phyloP scores from a whole-genome alignment of 164 flowering plant species.

The Sedum album region DNA sequence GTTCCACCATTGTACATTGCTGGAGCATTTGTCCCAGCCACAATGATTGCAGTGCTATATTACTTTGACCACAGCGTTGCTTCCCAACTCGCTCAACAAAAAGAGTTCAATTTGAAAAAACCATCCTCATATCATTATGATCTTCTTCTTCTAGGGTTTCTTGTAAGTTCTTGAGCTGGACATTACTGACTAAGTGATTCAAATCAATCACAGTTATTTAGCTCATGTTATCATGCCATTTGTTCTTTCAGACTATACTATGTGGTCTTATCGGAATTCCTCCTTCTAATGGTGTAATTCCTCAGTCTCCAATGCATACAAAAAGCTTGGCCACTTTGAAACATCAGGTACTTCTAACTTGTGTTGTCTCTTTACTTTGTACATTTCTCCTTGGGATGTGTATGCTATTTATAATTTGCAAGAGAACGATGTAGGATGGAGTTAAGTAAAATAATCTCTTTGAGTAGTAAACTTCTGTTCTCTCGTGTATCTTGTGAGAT shows the following conservation, averaged over 20 bases:
- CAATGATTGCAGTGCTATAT: slow-evolving; percentile 98
- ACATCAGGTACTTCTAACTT: slow-evolving; percentile 55
- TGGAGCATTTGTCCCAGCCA: slow-evolving; percentile 96
- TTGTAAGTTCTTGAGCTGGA: slow-evolving; percentile 37
- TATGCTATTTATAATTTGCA: no score
- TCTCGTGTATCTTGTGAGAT: not conserved
- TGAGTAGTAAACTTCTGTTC: not conserved
- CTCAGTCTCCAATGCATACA: slow-evolving; percentile 99
- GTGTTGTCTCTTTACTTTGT: not conserved
- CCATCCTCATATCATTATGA: slow-evolving; percentile 94
- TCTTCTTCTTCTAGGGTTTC: slow-evolving; percentile 81
- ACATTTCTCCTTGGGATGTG: not conserved
- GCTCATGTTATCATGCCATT: not conserved
- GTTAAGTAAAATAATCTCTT: no score
- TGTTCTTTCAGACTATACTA: slow-evolving; percentile 40
- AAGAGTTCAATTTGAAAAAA: slow-evolving; percentile 91
- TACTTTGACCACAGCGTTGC: slow-evolving; percentile 99
- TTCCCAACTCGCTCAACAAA: slow-evolving; percentile 91
- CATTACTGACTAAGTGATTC: not conserved
- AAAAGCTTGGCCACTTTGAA: slow-evolving; percentile 91
- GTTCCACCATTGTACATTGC: slow-evolving; percentile 78
- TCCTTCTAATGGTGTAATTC: slow-evolving; percentile 95
- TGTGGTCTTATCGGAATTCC: slow-evolving; percentile 96
- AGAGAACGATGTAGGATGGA: no score
- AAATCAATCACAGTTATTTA: not conserved